These are phyloP conservation scores for Carex kokanica DNA, from an alignment of 176 grass and related monocot species.

Conservation along the genomic window DNA sequence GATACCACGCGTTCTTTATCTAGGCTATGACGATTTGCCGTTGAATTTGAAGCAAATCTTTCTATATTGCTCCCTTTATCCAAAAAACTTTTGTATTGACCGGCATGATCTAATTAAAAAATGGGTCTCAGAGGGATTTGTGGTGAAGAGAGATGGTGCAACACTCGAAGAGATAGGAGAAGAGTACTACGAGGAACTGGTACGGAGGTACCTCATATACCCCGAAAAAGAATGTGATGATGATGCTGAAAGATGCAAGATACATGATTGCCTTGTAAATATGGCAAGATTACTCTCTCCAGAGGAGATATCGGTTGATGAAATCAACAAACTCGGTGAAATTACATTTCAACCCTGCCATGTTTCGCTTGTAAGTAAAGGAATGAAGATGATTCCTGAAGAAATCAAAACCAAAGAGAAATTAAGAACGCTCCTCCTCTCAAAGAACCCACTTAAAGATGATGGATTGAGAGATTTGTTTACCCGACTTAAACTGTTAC, in stretches of 20 bases:
- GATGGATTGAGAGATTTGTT: constrained; percentile 34
- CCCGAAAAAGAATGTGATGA: constrained; percentile 7
- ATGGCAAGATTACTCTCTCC: constrained; percentile 44
- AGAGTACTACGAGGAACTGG: constrained; percentile 58
- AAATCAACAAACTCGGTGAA: constrained; percentile 22
- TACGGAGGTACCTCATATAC: constrained; percentile 54
- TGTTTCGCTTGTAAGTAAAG: constrained; percentile 34
- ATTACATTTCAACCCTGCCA: constrained; percentile 20
- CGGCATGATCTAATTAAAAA: constrained; percentile 32
- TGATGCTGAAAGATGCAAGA: constrained; percentile 25
- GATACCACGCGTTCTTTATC: constrained; percentile 45
- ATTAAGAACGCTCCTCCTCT: constrained; percentile 58
- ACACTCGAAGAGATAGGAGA: constrained; percentile 45
- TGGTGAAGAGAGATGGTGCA: constrained; percentile 33
- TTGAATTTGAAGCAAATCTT: constrained; percentile 70
- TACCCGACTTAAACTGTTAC: constrained; percentile 36
- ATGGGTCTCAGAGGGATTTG: constrained; percentile 62
- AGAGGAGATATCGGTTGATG: constrained; percentile 34
- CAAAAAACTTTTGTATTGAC: constrained; percentile 29
- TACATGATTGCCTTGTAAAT: constrained; percentile 51
- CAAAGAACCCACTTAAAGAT: constrained; percentile 45
- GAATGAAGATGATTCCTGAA: constrained; percentile 33
- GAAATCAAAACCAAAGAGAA: constrained; percentile 36
- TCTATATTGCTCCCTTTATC: constrained; percentile 65
- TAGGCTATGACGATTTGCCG: constrained; percentile 61